Evolutionary conservation across 768 basidiomycete species (phyloP).

Genomic region (Mycena polygramma): DNA sequence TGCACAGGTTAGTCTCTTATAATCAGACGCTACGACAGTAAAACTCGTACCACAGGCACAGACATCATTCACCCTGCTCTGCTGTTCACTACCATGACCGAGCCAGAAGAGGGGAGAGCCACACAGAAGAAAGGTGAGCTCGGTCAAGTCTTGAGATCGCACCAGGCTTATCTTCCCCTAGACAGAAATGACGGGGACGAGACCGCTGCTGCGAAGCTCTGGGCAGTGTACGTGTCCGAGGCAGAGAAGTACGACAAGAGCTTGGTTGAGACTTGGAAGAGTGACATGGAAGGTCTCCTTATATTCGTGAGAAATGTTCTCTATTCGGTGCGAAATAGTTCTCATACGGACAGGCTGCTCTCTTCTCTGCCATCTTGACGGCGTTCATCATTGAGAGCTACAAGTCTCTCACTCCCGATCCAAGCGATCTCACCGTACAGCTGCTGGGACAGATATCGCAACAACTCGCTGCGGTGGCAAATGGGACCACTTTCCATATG

Average conservation of each 20-base stretch:
- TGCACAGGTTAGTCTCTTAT: too few relatives aligned
- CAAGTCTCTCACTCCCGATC: conserved; percentile 35
- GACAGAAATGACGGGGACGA: not conserved
- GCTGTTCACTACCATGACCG: too few relatives aligned
- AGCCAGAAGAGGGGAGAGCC: too few relatives aligned
- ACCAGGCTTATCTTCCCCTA: too few relatives aligned
- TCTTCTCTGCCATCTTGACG: conserved; percentile 44
- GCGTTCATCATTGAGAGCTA: conserved; percentile 44
- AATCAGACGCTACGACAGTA: too few relatives aligned
- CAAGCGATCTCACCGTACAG: conserved; percentile 28
- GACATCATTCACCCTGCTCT: too few relatives aligned
- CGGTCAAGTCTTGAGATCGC: too few relatives aligned
- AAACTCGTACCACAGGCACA: too few relatives aligned
- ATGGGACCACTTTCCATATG: conserved; percentile 13
- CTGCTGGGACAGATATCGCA: conserved; percentile 13
- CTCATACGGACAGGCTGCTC: conserved; percentile 37
- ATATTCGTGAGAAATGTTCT: conserved; percentile 31
- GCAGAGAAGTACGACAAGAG: conserved; percentile 24
- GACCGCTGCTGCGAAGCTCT: conserved; percentile 18
- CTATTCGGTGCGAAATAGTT: not conserved
- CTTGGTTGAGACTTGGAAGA: conserved; percentile 25
- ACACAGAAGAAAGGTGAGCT: too few relatives aligned
- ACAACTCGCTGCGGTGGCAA: conserved; percentile 11
- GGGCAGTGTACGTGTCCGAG: conserved; percentile 18
- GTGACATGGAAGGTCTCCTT: conserved; percentile 28